Percentiles rank a stretch among this genome's conserved stretches.
Conservation (phyloP, 495 filamentous ascomycete genomes). For the Cryomyces antarcticus region DNA sequence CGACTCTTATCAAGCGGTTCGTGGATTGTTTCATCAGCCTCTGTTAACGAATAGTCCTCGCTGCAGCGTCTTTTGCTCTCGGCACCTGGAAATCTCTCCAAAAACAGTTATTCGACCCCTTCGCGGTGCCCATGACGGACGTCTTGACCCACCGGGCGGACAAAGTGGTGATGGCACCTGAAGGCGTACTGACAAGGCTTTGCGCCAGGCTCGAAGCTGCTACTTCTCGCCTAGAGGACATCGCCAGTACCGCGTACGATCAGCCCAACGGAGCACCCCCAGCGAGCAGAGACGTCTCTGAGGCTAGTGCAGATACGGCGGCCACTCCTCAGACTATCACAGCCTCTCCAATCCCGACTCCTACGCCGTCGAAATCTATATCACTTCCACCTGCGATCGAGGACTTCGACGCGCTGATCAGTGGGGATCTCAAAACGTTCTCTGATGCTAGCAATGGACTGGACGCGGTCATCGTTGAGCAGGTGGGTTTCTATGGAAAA, state of each 20-base stretch:
- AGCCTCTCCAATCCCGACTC: conserved; percentile 3
- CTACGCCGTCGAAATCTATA: not conserved
- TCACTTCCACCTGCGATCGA: conserved; percentile 33
- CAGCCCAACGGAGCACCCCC: conserved; percentile 2
- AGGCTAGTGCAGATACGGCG: conserved; percentile 13
- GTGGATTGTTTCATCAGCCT: not conserved
- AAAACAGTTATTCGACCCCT: too few relatives aligned
- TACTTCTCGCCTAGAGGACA: conserved; percentile 88
- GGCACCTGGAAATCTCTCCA: not conserved
- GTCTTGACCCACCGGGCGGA: not conserved
- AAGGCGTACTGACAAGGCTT: conserved; percentile 22
- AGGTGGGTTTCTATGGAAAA: conserved; percentile 27
- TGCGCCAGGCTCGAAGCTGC: conserved; percentile 82
- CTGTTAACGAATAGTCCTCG: not conserved
- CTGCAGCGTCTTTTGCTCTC: not conserved
- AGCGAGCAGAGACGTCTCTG: conserved; percentile 15
- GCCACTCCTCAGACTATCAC: not conserved
- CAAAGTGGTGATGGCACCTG: not conserved
- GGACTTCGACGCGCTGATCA: conserved; percentile 69
- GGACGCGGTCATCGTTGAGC: conserved; percentile 58
- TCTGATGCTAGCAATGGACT: conserved; percentile 57
- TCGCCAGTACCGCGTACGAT: conserved; percentile 28
- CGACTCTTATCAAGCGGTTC: conserved; percentile 95
- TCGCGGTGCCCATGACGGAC: not conserved
- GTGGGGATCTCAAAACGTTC: conserved; percentile 53